A percentile compares a stretch with the other conserved stretches of the same genome.
These are phyloP conservation scores for Pseudotsuga menziesii DNA, from an alignment of 75 land plant species.

Conservation along the genomic window DNA sequence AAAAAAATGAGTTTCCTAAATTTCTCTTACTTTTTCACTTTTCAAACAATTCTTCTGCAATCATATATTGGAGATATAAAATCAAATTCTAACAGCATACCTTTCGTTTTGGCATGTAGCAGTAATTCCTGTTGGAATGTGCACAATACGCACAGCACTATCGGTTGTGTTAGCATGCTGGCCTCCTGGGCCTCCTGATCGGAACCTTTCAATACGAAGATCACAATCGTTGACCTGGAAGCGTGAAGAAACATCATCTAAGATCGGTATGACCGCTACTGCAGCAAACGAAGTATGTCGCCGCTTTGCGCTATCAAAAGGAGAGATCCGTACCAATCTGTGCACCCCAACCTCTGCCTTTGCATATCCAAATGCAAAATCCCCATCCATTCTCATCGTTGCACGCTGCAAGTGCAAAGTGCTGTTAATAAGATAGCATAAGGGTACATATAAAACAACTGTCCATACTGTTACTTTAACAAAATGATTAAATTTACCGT, in stretches of 20 bases:
- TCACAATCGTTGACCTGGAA: conserved; percentile 81
- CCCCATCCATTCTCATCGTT: conserved; percentile 93
- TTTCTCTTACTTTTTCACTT: background rate
- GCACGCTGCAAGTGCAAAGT: conserved; percentile 54
- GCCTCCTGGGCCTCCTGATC: conserved; percentile 95
- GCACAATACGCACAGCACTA: conserved; percentile 90
- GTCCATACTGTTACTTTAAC: background rate
- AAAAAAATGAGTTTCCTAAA: background rate
- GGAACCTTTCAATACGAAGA: conserved; percentile 80
- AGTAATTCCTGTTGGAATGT: conserved; percentile 87
- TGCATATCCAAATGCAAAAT: conserved; percentile 95
- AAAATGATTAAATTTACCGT: too few relatives aligned
- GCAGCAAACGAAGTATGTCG: conserved; percentile 99
- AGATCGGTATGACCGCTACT: conserved; percentile 92
- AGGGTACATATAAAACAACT: background rate
- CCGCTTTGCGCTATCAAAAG: conserved; percentile 88
- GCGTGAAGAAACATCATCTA: conserved; percentile 49
- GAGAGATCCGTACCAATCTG: conserved; percentile 92
- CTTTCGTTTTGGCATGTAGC: conserved; percentile 92
- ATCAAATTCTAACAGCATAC: conserved; percentile 21
- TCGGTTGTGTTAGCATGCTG: conserved; percentile 94
- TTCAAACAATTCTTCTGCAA: background rate
- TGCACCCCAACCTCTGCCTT: conserved; percentile 98
- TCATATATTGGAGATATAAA: background rate
- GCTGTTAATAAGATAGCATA: conserved; percentile 1